Conservation (phyloP, 345 rosid species). For the Cochlearia excelsa region DNA sequence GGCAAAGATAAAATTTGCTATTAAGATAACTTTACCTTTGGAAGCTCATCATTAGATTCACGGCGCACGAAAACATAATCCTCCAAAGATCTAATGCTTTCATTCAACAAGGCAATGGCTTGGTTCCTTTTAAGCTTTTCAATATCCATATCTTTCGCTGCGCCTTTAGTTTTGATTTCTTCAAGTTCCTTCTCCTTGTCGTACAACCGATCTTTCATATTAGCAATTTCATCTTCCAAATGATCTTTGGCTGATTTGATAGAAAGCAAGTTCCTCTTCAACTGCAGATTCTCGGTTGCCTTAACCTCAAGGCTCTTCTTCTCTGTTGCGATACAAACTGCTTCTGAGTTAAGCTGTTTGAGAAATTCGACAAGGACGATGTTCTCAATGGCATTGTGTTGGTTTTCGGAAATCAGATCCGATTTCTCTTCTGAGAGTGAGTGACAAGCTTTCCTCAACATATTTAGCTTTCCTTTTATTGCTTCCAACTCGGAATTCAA, state of each 20-base stretch:
- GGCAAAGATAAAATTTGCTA: neutral
- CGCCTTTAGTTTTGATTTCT: constrained; percentile 33
- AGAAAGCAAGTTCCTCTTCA: constrained; percentile 40
- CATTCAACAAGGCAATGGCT: constrained; percentile 49
- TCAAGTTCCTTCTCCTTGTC: constrained; percentile 49
- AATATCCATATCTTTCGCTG: constrained; percentile 24
- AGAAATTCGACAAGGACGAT: constrained; percentile 56
- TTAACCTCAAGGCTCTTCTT: constrained; percentile 37
- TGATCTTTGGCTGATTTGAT: constrained; percentile 37
- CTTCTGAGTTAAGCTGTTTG: constrained; percentile 57
- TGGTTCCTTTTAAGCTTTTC: constrained; percentile 56
- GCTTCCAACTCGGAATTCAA: constrained; percentile 72
- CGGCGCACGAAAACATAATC: constrained; percentile 38
- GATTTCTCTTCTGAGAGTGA: constrained; percentile 60
- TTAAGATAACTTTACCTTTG: constrained; percentile 46
- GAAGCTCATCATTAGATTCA: constrained; percentile 29
- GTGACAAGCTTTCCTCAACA: constrained; percentile 59
- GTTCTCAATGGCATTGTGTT: constrained; percentile 48
- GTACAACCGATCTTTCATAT: constrained; percentile 39
- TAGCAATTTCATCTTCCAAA: constrained; percentile 43
- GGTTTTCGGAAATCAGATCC: constrained; percentile 56
- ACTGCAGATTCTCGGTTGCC: constrained; percentile 38
- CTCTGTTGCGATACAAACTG: constrained; percentile 45
- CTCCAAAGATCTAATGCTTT: constrained; percentile 62
- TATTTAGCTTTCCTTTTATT: constrained; percentile 54